A percentile compares a stretch with the other conserved stretches of the same genome.
phyloP scores from a whole-genome alignment of 805 yeast genomes.

The Jamesozyma jinghongensis region DNA sequence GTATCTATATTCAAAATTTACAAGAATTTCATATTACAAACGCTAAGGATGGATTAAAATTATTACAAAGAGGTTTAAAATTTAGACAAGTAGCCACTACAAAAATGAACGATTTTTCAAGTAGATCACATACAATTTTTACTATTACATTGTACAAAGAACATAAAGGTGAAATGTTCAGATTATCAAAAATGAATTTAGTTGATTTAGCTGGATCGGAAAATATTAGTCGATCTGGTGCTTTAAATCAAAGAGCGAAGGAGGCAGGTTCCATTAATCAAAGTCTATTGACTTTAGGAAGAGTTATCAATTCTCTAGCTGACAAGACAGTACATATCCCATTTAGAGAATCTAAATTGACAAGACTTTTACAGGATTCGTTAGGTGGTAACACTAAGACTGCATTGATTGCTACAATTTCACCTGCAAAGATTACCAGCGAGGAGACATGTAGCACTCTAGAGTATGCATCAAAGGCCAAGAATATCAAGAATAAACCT shows the following conservation, averaged over 20 bases:
- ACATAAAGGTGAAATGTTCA: constrained; percentile 39
- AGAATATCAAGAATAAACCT: constrained; percentile 64
- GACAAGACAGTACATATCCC: constrained; percentile 69
- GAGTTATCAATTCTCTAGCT: constrained; percentile 71
- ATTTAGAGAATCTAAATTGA: constrained; percentile 72
- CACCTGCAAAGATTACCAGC: constrained; percentile 68
- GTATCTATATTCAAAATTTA: constrained; percentile 52
- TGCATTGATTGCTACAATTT: constrained; percentile 75
- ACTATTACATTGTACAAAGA: constrained; percentile 50
- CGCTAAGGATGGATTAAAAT: constrained; percentile 47
- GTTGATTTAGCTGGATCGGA: constrained; percentile 97
- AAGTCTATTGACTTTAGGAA: constrained; percentile 74
- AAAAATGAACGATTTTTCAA: constrained; percentile 61
- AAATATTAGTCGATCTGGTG: constrained; percentile 81
- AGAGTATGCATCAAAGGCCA: constrained; percentile 83
- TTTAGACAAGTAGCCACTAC: constrained; percentile 63
- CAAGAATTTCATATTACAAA: constrained; percentile 50
- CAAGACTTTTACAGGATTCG: constrained; percentile 66
- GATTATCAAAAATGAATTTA: constrained; percentile 66
- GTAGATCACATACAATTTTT: constrained; percentile 72
- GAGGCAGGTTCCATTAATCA: constrained; percentile 94
- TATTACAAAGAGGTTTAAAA: constrained; percentile 48
- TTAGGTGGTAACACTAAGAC: constrained; percentile 87
- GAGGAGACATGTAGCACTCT: constrained; percentile 80
- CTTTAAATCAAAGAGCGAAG: constrained; percentile 72